Percentiles rank a stretch among this genome's conserved stretches.
phyloP scores from a whole-genome alignment of 1,284 basidiomycete species.

The Fistulinella cinereoalba region DNA sequence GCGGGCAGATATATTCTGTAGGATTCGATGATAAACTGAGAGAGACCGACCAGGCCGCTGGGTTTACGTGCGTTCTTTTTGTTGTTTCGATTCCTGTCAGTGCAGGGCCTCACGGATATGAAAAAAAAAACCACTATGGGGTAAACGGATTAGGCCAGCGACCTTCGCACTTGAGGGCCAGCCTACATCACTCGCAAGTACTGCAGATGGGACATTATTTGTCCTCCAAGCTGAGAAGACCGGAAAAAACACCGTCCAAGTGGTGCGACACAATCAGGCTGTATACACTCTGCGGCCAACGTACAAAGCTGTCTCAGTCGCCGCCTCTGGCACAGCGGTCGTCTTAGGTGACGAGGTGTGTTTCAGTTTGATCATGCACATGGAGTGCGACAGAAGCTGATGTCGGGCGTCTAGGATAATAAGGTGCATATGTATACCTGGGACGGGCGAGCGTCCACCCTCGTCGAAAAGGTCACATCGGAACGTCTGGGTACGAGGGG shows the following conservation, averaged over 20 bases:
- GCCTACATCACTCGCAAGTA: constrained; percentile 67
- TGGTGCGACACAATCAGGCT: constrained; percentile 63
- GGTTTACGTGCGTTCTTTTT: constrained; percentile 53
- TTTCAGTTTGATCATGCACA: background rate
- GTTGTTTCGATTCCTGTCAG: no score
- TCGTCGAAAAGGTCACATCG: constrained; percentile 50
- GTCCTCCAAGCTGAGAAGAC: constrained; percentile 45
- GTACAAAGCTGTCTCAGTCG: constrained; percentile 58
- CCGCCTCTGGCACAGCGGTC: constrained; percentile 50
- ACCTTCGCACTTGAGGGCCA: constrained; percentile 56
- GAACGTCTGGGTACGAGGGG: constrained; percentile 62
- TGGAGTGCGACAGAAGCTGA: background rate
- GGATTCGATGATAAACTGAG: constrained; percentile 81
- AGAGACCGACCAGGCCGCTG: constrained; percentile 52
- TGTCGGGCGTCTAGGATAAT: constrained; percentile 43
- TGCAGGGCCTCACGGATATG: no score
- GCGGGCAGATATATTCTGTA: constrained; percentile 61
- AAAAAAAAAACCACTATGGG: background rate
- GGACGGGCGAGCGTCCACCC: constrained; percentile 57
- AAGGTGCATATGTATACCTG: constrained; percentile 74
- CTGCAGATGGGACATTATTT: constrained; percentile 67
- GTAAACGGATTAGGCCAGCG: constrained; percentile 40
- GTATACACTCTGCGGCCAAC: constrained; percentile 53
- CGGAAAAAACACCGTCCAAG: constrained; percentile 64
- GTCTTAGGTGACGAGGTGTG: constrained; percentile 77